Base-by-base conservation (phyloP, 176 grass and related monocot genomes). In the Aegilops sharonensis region DNA sequence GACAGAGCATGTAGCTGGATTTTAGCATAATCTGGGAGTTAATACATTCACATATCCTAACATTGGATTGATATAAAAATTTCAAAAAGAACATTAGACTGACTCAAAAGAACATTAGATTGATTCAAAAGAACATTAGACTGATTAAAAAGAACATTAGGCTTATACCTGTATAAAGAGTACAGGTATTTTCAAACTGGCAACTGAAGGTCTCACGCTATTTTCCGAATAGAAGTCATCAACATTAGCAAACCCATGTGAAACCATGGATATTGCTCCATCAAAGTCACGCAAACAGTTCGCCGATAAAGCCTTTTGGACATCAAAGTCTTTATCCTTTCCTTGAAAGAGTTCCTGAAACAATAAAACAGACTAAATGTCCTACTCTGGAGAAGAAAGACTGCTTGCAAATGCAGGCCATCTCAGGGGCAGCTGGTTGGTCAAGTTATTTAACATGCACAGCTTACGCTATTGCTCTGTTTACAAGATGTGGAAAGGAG, bases 331-430 rank as follows among this genome's bases (percentile, higher is more conserved):
- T 94, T 94, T 98, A 67, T 68, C 79, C 86, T 95, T 95, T 81
- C 96, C 96, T 84, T 92, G 90, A 68, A 98, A 98, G 81, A 98
- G 88, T 79, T 98, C 96, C 93, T 98, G 95, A 78, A 98, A 95
- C 52, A 85, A 81, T 62, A 69, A 57, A 61, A 66, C 14, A 75
- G 1, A 68, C 3, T 82, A 48, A 86, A 81, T 81, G 47, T 18
- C 40, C 40, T 75, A 81, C 20, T 20, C 31, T 70, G 30, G 32
- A 83, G 71, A 90, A 48, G 15, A 66, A 61, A 66, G 61, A 37
- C 14, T 76, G 14, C 75, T 84, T 35, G 68, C 3, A 30, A 47
- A 47, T 84, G 6, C 9, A 67, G 59, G 66, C 50, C 77, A 81
- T 39, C 27, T 83, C 42, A 90, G 11, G 17, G 30, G 21, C 17